Percentiles rank a stretch among this genome's conserved stretches.
These are phyloP conservation scores for Atkinsonella texensis DNA, from an alignment of 2,329 filamentous ascomycete species.

Conservation along the genomic window DNA sequence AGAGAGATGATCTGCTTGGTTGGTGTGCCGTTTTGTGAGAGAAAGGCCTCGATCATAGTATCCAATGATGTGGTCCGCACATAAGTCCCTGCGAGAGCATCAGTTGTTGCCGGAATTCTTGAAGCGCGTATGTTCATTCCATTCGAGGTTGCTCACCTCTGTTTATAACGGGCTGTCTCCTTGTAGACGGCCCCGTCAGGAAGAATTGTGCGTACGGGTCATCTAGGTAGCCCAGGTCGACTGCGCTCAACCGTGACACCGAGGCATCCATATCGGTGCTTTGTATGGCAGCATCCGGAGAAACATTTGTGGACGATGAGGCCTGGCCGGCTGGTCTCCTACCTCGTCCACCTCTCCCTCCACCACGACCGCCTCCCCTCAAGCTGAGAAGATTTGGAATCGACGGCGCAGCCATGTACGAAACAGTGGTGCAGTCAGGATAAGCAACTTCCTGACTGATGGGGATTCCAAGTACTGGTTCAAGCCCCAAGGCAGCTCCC, in stretches of 20 bases:
- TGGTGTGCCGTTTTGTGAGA: conserved; percentile 29
- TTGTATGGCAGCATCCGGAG: conserved; percentile 67
- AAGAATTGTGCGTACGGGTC: conserved; percentile 70
- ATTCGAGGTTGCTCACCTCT: conserved; percentile 49
- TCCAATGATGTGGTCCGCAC: conserved; percentile 79
- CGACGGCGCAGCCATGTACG: conserved; percentile 54
- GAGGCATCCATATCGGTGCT: conserved; percentile 87
- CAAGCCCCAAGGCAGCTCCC: not conserved
- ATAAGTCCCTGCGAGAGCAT: conserved; percentile 62
- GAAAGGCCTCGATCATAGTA: conserved; percentile 59
- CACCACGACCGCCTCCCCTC: conserved; percentile 25
- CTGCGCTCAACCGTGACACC: conserved; percentile 77
- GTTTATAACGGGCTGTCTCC: conserved; percentile 85
- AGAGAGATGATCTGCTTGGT: conserved; percentile 76
- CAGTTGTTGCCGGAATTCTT: not conserved
- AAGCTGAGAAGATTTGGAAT: conserved; percentile 68
- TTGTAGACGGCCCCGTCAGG: conserved; percentile 42
- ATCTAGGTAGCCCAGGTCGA: conserved; percentile 70
- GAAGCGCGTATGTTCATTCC: not conserved
- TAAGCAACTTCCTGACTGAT: not conserved
- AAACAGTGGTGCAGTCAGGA: not conserved
- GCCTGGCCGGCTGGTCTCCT: conserved; percentile 21
- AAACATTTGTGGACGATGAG: conserved; percentile 19
- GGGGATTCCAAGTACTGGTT: not conserved
- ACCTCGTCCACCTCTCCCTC: conserved; percentile 29